Base-by-base conservation (phyloP, 164 flowering plant genomes). In the Magnolia changhungtana region DNA sequence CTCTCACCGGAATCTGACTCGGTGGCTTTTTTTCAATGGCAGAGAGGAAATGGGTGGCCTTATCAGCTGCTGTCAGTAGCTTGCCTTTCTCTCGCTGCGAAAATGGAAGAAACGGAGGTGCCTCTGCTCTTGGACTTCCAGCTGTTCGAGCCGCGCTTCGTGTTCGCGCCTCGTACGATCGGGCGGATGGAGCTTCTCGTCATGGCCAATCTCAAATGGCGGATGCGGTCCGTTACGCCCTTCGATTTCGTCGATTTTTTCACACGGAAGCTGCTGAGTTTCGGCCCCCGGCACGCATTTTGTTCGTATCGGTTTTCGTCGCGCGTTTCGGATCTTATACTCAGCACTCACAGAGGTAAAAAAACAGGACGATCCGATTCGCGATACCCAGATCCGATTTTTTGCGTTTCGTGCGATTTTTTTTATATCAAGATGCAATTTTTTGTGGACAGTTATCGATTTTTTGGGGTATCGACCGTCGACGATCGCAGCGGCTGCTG, bases 21-120 rank as follows among this genome's bases (percentile, higher is more conserved):
- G 31, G 19, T 31, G 20, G 19, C 27, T 7, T 74, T 29, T 50
- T 14, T 23, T 63, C 14, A 10, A 50, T 8, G 16, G 67, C 75
- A 85, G 84, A 64, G 74, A 50, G 80, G 70, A 8, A 83, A 76
- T 72, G 88, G 88, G 66, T 92, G 94, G 91, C 82, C 91, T 67
- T 84, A 85, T 72, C 94, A 88, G 84, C 84, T 92, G n/a, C 82
- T 92, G 59, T 83, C 93, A 7, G 89, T 89, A 69, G 89, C 97
- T 23, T 90, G 97, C 58, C 69, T 92, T 67, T 88, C 93, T 8
- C 58, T 90, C 29, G 97, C 95, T 9, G 95, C 92, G 24, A 92
- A 92, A 81, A 86, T 92, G 90, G 95, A 90, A 82, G 95, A 92
- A 75, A 75, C 82, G 3, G 27, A 74, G 9, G 92, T 88, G 24